phyloP scores from a whole-genome alignment of 192 early-diverging fungal genomes.

The Globomyces pollinis-pini region DNA sequence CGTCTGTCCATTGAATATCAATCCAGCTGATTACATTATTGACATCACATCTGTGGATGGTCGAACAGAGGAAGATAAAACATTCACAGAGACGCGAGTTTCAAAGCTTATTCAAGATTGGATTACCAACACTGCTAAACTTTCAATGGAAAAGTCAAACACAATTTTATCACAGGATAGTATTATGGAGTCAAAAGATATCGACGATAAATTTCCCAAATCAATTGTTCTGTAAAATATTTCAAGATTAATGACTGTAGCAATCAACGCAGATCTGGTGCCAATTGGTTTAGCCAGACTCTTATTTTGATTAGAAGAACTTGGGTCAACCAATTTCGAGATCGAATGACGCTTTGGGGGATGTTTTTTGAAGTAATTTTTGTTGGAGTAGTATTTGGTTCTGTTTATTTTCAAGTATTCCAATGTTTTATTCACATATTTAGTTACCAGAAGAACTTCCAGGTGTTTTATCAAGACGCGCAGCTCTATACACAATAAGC shows the following conservation, averaged over 20 bases:
- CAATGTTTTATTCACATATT: too few species aligned
- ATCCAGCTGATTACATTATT: conserved; percentile 64
- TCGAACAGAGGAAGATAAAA: conserved; percentile 20
- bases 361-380: conserved; percentile 30
- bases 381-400: conserved; percentile 24
- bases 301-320: conserved; percentile 20
- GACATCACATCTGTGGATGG: conserved; percentile 41
- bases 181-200: too few species aligned
- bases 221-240: too few species aligned
- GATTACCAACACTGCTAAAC: not conserved
- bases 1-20: conserved; percentile 51
- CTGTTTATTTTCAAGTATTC: conserved; percentile 32
- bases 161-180: too few species aligned
- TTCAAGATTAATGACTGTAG: too few species aligned
- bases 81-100: not conserved
- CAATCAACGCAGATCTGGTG: too few species aligned
- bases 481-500: conserved; percentile 21
- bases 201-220: too few species aligned
- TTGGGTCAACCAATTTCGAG: conserved; percentile 28
- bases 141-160: too few species aligned
- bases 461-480: conserved; percentile 27
- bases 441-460: conserved; percentile 25
- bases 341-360: conserved; percentile 34
- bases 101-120: too few species aligned
- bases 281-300: conserved; percentile 27